Evolutionary conservation across 106 monocot species (phyloP).

Genomic region (Dendrobium officinale): DNA sequence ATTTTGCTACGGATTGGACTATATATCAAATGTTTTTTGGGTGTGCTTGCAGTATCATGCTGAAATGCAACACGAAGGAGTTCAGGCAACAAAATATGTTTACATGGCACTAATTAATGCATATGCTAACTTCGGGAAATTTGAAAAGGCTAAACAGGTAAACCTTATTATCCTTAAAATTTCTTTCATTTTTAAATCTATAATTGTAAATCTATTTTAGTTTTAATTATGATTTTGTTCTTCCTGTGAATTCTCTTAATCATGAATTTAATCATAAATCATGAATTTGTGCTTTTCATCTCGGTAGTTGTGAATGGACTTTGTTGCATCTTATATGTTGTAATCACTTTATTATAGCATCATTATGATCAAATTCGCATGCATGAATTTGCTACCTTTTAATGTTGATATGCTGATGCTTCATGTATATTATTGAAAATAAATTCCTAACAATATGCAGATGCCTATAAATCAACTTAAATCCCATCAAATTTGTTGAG

Average conservation of each 20-base stretch:
- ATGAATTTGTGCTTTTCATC: not conserved
- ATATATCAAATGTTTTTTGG: not conserved
- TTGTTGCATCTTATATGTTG: not conserved
- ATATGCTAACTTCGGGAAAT: conserved; percentile 65
- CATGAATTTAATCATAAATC: not conserved
- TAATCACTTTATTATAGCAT: not conserved
- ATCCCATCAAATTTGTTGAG: too few relatives aligned
- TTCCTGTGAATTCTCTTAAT: not conserved
- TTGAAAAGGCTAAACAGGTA: conserved; percentile 91
- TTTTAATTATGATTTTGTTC: not conserved
- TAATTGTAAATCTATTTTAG: not conserved
- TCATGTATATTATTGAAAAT: too few relatives aligned
- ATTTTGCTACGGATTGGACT: not conserved
- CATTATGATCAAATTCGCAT: not conserved
- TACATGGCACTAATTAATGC: conserved; percentile 76
- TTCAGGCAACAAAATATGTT: conserved; percentile 45
- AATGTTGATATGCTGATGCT: too few relatives aligned
- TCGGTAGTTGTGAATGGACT: not conserved
- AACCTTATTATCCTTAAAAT: not conserved
- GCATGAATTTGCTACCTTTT: too few relatives aligned
- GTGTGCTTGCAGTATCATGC: conserved; percentile 46
- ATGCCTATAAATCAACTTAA: too few relatives aligned
- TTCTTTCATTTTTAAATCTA: not conserved
- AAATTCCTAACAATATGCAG: too few relatives aligned
- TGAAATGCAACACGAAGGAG: conserved; percentile 45